Percentiles rank a stretch among this genome's conserved stretches.
phyloP scores from a whole-genome alignment of 805 yeast species.

The Danielozyma ontarioensis region DNA sequence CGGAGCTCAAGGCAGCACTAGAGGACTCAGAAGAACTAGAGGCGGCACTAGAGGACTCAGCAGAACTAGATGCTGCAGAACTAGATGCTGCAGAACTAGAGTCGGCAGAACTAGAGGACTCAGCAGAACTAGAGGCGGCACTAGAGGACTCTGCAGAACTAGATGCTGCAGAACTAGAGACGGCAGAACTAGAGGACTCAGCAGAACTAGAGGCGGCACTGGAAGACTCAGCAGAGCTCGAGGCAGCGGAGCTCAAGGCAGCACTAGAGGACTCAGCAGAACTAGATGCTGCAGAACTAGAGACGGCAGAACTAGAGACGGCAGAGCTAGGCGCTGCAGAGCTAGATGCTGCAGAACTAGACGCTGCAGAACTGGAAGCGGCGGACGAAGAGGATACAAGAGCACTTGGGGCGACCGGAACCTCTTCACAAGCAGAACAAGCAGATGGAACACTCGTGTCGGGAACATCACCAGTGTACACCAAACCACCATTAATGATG shows the following conservation, averaged over 20 bases:
- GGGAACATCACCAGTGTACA: constrained; percentile 2
- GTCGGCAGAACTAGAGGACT: no score
- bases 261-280: not conserved
- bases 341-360: not conserved
- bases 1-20: not conserved
- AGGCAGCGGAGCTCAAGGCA: constrained; percentile 1
- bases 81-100: no score
- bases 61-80: no score
- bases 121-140: constrained; percentile 3
- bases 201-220: not conserved
- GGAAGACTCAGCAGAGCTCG: constrained; percentile 1
- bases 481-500: not conserved
- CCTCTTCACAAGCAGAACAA: not conserved
- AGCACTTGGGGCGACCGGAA: not conserved
- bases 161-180: not conserved
- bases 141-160: not conserved
- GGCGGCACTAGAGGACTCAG: no score
- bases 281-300: constrained; percentile 1
- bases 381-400: not conserved
- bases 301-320: not conserved
- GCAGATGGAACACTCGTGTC: not conserved
- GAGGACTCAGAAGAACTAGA: no score
- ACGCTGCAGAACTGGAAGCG: not conserved
- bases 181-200: not conserved
- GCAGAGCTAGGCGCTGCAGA: not conserved